A percentile compares a stretch with the other conserved stretches of the same genome.
phyloP scores from a whole-genome alignment of 768 basidiomycete genomes.

The Tricholoma furcatifolium region DNA sequence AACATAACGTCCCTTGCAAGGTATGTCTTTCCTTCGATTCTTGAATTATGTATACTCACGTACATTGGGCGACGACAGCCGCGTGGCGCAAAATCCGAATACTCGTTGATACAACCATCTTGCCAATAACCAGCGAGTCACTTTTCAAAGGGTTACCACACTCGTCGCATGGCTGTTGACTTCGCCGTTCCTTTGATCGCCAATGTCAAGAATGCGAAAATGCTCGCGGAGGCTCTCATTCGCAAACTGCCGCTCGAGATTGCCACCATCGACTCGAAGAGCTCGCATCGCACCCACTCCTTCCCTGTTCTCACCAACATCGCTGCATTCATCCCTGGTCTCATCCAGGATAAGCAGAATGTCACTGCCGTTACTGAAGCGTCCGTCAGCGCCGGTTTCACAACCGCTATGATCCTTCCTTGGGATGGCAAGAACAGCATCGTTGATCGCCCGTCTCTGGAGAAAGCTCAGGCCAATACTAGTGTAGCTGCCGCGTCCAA shows the following conservation, averaged over 20 bases:
- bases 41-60: constrained; percentile 1
- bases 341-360: constrained; percentile 58
- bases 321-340: constrained; percentile 77
- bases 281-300: constrained; percentile 83
- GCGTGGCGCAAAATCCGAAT: constrained; percentile 91
- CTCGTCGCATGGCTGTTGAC: constrained; percentile 98
- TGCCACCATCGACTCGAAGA: constrained; percentile 89
- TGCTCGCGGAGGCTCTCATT: constrained; percentile 90
- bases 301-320: constrained; percentile 94
- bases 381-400: constrained; percentile 88
- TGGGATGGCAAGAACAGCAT: constrained; percentile 61
- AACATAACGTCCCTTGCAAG: constrained; percentile 97
- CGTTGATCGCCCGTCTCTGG: constrained; percentile 64
- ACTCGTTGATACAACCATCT: constrained; percentile 96
- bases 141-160: constrained; percentile 94
- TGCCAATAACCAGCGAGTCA: constrained; percentile 95
- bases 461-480: constrained; percentile 65
- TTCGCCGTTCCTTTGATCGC: constrained; percentile 97
- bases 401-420: constrained; percentile 78
- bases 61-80: constrained; percentile 72
- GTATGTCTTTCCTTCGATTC: constrained; percentile 33
- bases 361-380: constrained; percentile 72
- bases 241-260: constrained; percentile 90
- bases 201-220: constrained; percentile 97
- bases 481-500: constrained; percentile 76